Base-by-base conservation (phyloP, 2,329 filamentous ascomycete species). In the Camillea tinctor region DNA sequence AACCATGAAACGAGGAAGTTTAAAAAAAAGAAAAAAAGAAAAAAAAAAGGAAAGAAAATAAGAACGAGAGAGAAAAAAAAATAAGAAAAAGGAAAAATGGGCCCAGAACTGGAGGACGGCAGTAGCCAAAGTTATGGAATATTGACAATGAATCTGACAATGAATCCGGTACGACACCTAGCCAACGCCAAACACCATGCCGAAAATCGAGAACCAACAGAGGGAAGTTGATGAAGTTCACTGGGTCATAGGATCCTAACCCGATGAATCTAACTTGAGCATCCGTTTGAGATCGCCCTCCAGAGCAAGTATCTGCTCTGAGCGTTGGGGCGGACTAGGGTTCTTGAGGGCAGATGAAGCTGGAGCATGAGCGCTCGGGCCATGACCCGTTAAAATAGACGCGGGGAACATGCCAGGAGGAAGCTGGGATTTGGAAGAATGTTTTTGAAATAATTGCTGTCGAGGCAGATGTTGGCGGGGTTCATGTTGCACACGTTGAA, bases 211-310 rank as follows among this genome's bases (percentile, higher is more conserved):
- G 13, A 50, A 61, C 22, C 52, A 23, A 57, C 26, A 54, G 55
- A 56, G 49, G 49, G 56, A 64, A 57, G 13, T 15, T 22, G 50
- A 23, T 15, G 23, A 40, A 50, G 54, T 59, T 49, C 55, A 54
- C 54, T 56, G 26, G 52, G 44, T 24, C 54, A 30, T n/a, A 58
- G 24, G 15, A 60, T 56, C 17, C 53, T 66, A 68, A 55, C 52
- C 54, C 11, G 62, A 59, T 2, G 70, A 63, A 48, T 69, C 68
- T 26, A 74, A 59, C 54, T 84, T 85, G 61, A 86, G 74, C 57
- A 85, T 79, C 60, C 81, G 78, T 53, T 82, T 79, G 58, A 86
- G 78, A 63, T 78, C 78, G 55, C 84, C 79, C 66, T 86, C 83
- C 77, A 85, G 81, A 11, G 77, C 76, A 51, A 78, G 70, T 44